Conservation (phyloP, 805 yeast species). For the Candida suzukii region DNA sequence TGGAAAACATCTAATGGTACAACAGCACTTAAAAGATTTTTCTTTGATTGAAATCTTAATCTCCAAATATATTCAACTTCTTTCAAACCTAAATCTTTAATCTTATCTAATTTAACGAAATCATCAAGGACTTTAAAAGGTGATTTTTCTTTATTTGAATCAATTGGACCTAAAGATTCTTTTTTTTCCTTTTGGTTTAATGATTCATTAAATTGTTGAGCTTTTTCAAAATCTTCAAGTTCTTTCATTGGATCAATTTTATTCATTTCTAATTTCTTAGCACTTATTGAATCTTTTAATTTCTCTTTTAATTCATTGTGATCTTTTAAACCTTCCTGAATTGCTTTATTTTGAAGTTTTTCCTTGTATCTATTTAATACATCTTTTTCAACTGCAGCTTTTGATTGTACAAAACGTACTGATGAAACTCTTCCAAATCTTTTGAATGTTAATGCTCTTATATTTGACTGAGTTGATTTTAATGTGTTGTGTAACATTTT, state of each 20-base stretch:
- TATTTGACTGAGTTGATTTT: too few relatives aligned
- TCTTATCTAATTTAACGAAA: conserved; percentile 63
- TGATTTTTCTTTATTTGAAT: conserved; percentile 23
- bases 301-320: conserved; percentile 57
- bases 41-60: conserved; percentile 65
- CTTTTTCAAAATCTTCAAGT: conserved; percentile 40
- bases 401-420: conserved; percentile 22
- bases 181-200: conserved; percentile 15
- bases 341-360: conserved; percentile 33
- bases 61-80: conserved; percentile 85
- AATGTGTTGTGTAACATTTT: background rate
- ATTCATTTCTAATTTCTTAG: conserved; percentile 47
- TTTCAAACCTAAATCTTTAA: conserved; percentile 43
- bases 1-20: conserved; percentile 53
- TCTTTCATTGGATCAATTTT: conserved; percentile 65
- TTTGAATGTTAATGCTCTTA: too few relatives aligned
- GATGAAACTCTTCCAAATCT: conserved; percentile 19
- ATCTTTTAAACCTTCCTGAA: conserved; percentile 33
- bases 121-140: conserved; percentile 72
- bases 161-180: conserved; percentile 27
- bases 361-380: conserved; percentile 31
- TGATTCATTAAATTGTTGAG: conserved; percentile 11
- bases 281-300: conserved; percentile 53
- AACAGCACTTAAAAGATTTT: conserved; percentile 57
- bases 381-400: conserved; percentile 20